Base-by-base conservation (phyloP, 2,329 filamentous ascomycete genomes). In the Paraphoma sp. region DNA sequence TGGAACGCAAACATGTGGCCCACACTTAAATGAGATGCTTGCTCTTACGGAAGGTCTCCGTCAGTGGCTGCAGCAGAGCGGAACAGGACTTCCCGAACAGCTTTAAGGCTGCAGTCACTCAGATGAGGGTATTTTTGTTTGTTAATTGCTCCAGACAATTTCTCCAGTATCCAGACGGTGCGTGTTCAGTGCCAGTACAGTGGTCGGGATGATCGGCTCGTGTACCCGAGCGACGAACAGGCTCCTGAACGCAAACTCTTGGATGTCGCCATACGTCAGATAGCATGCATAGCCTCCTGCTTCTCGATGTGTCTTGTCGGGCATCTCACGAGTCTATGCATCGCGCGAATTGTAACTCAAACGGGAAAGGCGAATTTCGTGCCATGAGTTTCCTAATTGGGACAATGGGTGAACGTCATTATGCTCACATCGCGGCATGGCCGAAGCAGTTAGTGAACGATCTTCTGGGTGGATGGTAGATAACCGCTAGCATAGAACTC, bases 1-100 rank as follows among this genome's bases (percentile, higher is more conserved):
- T 73, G 43, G 66, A 73, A 43, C 50, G 46, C 45, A 48, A 42
- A 48, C 42, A 17, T 54, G 38, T 56, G n/a, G 14, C 38, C 33
- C 12, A 44, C 7, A 11, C 41, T 51, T 51, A 43, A 47, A 45
- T 51, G 30, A 41, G 16, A 49, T 23, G 18, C 30, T 38, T 30
- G 16, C 36, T 14, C 18, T 12, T 45, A 16, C 41, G 42, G 42
- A 55, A 46, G 40, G 4, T 14, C 14, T 46, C 44, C 48, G 43
- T 36, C 33, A 54, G 29, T 54, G 45, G 44, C 44, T 47, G 45
- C 36, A 53, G 16, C 17, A 33, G 17, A 36, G 48, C 48, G 36
- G n/a, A 43, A 44, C 28, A 18, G 42, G 28, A 31, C 14, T 47
- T 28, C 17, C 29, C 9, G 16, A 30, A 44, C 51, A 53, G 31